Evolutionary conservation across 1,139 yeast genomes (phyloP).

Genomic region (Tardiomyces depauwii): DNA sequence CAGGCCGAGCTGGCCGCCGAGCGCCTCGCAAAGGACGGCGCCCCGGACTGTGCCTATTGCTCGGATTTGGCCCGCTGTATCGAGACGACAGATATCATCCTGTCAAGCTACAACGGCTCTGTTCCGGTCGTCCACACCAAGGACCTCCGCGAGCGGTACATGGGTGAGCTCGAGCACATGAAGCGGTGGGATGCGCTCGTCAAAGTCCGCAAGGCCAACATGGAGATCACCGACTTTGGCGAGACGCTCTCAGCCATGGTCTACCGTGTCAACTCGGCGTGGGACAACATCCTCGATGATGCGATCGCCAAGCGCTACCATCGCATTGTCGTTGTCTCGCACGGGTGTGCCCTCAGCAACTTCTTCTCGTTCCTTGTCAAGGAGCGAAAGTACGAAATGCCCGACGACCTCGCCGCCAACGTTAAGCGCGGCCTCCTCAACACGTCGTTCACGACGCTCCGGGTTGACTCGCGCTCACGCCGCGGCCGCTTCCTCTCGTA

Average conservation of each 20-base stretch:
- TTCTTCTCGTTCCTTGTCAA: neutral
- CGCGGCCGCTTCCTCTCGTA: neutral
- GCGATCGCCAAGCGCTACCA: neutral
- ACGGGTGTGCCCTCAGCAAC: neutral
- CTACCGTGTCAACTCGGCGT: neutral
- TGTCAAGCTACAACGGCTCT: slow-evolving; percentile 7
- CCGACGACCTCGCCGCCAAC: neutral
- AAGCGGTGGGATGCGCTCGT: neutral
- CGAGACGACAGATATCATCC: slow-evolving; percentile 17
- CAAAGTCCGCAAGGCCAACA: neutral
- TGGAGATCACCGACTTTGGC: neutral
- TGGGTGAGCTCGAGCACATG: slow-evolving; percentile 82
- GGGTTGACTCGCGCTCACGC: neutral
- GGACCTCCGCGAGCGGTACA: slow-evolving; percentile 58
- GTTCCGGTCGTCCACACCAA: slow-evolving; percentile 20
- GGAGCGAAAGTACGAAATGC: neutral
- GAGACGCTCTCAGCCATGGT: neutral
- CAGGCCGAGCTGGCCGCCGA: slow-evolving; percentile 47
- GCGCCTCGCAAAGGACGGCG: slow-evolving; percentile 2
- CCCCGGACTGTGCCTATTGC: slow-evolving; percentile 18
- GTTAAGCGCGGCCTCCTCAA: neutral
- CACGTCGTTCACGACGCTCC: neutral
- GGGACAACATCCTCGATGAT: neutral
- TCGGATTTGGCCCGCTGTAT: slow-evolving; percentile 23
- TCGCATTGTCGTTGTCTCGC: neutral